Evolutionary conservation across 352 stramenopile genomes (phyloP), one percentile per base, ranked within the genome.

Genomic region (Thraustochytrium sp.): DNA sequence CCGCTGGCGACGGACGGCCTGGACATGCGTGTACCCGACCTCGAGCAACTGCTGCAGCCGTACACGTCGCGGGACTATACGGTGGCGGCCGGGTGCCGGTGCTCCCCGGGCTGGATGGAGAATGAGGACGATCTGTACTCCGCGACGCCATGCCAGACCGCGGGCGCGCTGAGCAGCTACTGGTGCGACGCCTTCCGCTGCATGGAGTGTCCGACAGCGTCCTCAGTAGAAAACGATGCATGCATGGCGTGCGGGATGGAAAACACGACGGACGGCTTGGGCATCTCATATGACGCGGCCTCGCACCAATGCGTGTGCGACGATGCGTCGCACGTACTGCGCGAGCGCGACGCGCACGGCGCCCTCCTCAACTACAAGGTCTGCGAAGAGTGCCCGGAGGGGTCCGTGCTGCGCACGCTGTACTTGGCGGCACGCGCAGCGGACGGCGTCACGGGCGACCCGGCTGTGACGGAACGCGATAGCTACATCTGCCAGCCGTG

Each of bases 121-220:
- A 80, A 80, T 34, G n/a, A 21, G 3, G 68, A 80, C 23, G 68
- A 80, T 26, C 31, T 65, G 23, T 72, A 31, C 38, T 75, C 68
- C 1, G 29, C 42, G 8, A 0, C 46, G 23, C 46, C 68, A n/a
- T 80, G 68, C 68, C 16, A 68, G 68, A n/a, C 46, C 0, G 23
- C 68, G 23, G 18, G 11, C 3, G 68, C 68, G 18, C 11, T 80
- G 8, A 80, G 40, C 37, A 80, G 34, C 53, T 72, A 63, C 31
- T 80, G 68, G 68, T 80, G 68, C 68, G 68, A 80, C 29, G 53
- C 68, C 0, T 80, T 80, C 38, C 68, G 68, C 21, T 80, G 68
- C 49, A 53, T 42, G 13, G 68, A 76, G 53, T 80, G 68, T 34
- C 34, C 34, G 21, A n/a, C 18, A 13, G 68, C 68, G 21, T 80